Conservation (phyloP, 805 yeast species). For the Yamadazyma phyllophila region DNA sequence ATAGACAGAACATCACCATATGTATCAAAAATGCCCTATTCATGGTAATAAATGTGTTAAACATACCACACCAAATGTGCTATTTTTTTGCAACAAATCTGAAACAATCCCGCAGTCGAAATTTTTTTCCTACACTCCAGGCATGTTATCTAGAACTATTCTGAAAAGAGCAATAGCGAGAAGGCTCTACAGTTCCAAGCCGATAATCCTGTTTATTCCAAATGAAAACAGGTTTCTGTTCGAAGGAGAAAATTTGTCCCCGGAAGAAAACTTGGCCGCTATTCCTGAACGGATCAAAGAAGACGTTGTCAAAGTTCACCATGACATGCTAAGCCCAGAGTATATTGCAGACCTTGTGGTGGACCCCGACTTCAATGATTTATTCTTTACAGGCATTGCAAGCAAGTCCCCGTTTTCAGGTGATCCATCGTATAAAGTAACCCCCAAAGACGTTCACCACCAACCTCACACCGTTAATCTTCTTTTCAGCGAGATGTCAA, state of each 20-base stretch:
- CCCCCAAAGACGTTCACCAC: conserved; percentile 15
- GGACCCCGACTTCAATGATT: conserved; percentile 27
- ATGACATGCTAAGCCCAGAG: conserved; percentile 33
- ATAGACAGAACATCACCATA: neutral
- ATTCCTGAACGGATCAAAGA: conserved; percentile 30
- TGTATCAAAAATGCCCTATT: neutral
- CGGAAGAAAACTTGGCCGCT: conserved; percentile 30
- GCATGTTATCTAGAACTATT: conserved; percentile 2
- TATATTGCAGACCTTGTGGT: conserved; percentile 33
- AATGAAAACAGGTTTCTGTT: conserved; percentile 5
- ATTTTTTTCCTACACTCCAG: conserved; percentile 1
- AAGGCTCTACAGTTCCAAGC: conserved; percentile 5
- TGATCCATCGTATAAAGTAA: conserved; percentile 21
- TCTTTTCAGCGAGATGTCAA: conserved; percentile 26
- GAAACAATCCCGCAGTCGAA: conserved; percentile 5
- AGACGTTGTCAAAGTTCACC: conserved; percentile 17
- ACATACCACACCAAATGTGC: neutral
- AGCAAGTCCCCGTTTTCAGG: conserved; percentile 29
- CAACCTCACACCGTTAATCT: conserved; percentile 18
- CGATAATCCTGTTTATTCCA: conserved; percentile 8
- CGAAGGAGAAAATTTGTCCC: conserved; percentile 15
- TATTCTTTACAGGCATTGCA: conserved; percentile 28
- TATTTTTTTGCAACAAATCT: conserved; percentile 5
- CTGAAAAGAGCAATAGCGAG: neutral
- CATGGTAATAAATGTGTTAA: neutral